Evolutionary conservation across 306 rosid species (phyloP), one percentile per base, ranked within the genome.

Genomic region (Ormosia semicastrata): DNA sequence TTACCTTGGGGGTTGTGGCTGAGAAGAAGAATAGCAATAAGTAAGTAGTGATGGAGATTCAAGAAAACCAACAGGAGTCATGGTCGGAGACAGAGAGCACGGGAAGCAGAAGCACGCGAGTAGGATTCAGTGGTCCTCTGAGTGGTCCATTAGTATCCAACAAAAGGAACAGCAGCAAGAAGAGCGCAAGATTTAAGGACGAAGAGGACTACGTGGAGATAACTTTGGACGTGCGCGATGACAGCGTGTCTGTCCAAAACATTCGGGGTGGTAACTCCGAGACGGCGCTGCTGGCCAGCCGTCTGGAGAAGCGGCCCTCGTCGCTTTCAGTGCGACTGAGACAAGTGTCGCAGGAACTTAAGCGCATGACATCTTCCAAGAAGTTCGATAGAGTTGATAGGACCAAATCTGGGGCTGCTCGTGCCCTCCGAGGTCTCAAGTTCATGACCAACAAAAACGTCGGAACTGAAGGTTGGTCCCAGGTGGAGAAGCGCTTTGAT

Each of bases 341-440:
- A 5, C 97, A 94, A 56, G 97, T 94, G 5, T 94, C 98, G 6
- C 97, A 91, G 76, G 98, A 94, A 49, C 75, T 94, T 5, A 92
- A 76, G 47, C 86, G 97, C 3, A 94, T 92, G 94, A 84, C 97
- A 0, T 92, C 97, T 1, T 91, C 97, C 0, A 88, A 89, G 71
- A 79, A 79, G 54, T 87, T 88, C 75, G 86, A 90, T 9, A 84
- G 49, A 68, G 62, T 87, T n/a, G 94, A 94, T 8, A 65, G 97
- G 78, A 63, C 72, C 33, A 92, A 94, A 53, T 89, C 97, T 1
- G 97, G 97, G 0, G 97, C 97, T 1, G 89, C 90, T 57, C 92
- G 92, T 63, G 98, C 98, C 13, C 85, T 94, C 0, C 66, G 49
- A 54, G 98, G 98, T 3, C 89, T 94, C 13, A 93, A 92, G 87